phyloP scores from a whole-genome alignment of 2,329 filamentous ascomycete genomes.

The Canariomyces notabilis region DNA sequence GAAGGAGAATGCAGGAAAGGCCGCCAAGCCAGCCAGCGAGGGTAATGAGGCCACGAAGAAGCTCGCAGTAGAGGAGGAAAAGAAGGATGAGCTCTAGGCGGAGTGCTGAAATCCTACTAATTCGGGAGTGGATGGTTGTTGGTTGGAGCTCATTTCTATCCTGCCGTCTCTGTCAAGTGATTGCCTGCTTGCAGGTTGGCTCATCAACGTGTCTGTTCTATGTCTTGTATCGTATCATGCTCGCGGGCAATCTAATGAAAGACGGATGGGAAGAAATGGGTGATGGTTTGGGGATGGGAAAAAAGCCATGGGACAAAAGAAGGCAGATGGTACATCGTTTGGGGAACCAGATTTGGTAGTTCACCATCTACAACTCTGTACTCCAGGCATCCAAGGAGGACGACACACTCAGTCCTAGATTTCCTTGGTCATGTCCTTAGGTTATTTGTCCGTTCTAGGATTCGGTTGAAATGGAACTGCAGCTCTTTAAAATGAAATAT shows the following conservation, averaged over 20 bases:
- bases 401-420: constrained; percentile 6
- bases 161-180: neutral
- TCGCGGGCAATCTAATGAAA: neutral
- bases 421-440: constrained; percentile 4
- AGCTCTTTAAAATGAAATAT: neutral
- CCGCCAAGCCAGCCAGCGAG: constrained; percentile 60
- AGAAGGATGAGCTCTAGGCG: constrained; percentile 3
- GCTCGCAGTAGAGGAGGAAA: constrained; percentile 5
- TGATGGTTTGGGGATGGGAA: neutral
- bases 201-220: neutral
- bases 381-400: neutral
- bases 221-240: neutral
- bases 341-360: too few species aligned
- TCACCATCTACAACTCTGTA: neutral
- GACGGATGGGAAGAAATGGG: neutral
- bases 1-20: constrained; percentile 49
- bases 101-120: neutral
- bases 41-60: constrained; percentile 47
- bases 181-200: neutral
- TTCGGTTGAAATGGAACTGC: constrained; percentile 2
- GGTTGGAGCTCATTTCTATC: neutral
- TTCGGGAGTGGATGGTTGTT: neutral
- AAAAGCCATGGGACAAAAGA: too few species aligned
- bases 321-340: neutral
- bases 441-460: neutral